Evolutionary conservation across 2,329 filamentous ascomycete species (phyloP).

Genomic region (Dryadomyces quercus-mongolicae): DNA sequence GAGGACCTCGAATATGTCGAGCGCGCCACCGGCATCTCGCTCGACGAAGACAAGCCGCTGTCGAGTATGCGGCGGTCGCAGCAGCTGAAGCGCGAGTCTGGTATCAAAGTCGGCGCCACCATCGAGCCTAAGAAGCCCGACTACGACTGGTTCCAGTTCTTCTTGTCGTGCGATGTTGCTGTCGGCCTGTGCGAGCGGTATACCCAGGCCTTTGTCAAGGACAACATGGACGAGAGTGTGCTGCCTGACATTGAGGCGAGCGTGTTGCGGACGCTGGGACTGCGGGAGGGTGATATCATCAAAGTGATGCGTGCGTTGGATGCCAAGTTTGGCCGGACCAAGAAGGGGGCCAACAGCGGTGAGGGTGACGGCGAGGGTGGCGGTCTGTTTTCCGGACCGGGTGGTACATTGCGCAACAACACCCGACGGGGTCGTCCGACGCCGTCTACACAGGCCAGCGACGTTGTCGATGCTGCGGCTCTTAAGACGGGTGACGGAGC

Average conservation of each 20-base stretch:
- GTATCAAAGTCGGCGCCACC: constrained; percentile 42
- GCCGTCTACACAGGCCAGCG: constrained; percentile 73
- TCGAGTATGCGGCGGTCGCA: constrained; percentile 58
- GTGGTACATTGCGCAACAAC: constrained; percentile 86
- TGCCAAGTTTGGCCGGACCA: constrained; percentile 59
- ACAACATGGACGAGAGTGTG: constrained; percentile 93
- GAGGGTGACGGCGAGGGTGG: constrained; percentile 47
- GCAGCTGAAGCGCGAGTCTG: constrained; percentile 12
- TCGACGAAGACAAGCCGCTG: constrained; percentile 89
- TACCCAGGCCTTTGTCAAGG: constrained; percentile 73
- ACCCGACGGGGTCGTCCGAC: constrained; percentile 84
- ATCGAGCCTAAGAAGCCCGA: constrained; percentile 56
- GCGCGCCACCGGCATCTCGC: constrained; percentile 68
- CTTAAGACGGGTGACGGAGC: constrained; percentile 46
- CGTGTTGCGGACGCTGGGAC: constrained; percentile 74
- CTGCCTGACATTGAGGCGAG: constrained; percentile 78
- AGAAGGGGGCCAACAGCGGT: constrained; percentile 41
- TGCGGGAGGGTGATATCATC: constrained; percentile 93
- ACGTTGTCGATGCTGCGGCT: constrained; percentile 77
- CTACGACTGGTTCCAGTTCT: constrained; percentile 99
- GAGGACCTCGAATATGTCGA: constrained; percentile 95
- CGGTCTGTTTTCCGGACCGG: constrained; percentile 83
- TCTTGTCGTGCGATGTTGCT: constrained; percentile 81
- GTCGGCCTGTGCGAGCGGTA: constrained; percentile 92
- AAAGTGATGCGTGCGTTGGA: constrained; percentile 88